Evolutionary conservation across 2,329 filamentous ascomycete genomes (phyloP).

Genomic region (Monosporascus sp.): DNA sequence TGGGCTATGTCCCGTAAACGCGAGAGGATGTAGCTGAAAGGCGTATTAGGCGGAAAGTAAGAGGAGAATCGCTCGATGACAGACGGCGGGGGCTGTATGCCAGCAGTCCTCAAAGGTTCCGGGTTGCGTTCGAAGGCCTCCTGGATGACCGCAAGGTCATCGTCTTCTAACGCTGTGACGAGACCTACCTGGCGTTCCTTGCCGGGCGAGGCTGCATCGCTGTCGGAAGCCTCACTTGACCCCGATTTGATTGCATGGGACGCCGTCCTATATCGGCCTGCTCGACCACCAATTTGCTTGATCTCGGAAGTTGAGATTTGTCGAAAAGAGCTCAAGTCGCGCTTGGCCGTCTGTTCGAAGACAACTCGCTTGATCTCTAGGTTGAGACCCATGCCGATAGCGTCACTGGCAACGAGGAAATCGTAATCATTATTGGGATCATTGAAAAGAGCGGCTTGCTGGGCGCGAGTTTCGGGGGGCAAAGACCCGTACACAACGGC

Average conservation of each 20-base stretch:
- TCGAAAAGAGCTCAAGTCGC: slow-evolving; percentile 53
- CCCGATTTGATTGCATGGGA: slow-evolving; percentile 41
- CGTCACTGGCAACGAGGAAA: slow-evolving; percentile 87
- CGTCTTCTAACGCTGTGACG: slow-evolving; percentile 71
- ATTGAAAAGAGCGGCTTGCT: slow-evolving; percentile 91
- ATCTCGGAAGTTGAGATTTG: slow-evolving; percentile 68
- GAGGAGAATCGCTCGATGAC: slow-evolving; percentile 69
- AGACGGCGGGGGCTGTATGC: slow-evolving; percentile 65
- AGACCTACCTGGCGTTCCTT: slow-evolving; percentile 47
- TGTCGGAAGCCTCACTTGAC: slow-evolving; percentile 1
- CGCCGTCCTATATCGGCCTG: slow-evolving; percentile 78
- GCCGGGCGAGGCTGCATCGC: slow-evolving; percentile 9
- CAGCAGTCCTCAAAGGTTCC: slow-evolving; percentile 63
- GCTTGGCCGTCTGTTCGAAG: slow-evolving; percentile 75
- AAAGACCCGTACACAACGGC: slow-evolving; percentile 90
- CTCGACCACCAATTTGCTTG: slow-evolving; percentile 92
- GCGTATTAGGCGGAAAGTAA: slow-evolving; percentile 76
- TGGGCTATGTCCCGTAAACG: slow-evolving; percentile 66
- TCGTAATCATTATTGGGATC: slow-evolving; percentile 95
- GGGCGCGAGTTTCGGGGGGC: slow-evolving; percentile 85
- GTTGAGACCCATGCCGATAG: slow-evolving; percentile 96
- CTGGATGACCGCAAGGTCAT: slow-evolving; percentile 61
- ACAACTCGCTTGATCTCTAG: slow-evolving; percentile 86
- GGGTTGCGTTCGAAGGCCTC: slow-evolving; percentile 59
- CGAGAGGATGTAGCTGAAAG: slow-evolving; percentile 76